phyloP scores from a whole-genome alignment of 1,139 yeast genomes.

The Wickerhamomyces sp. region DNA sequence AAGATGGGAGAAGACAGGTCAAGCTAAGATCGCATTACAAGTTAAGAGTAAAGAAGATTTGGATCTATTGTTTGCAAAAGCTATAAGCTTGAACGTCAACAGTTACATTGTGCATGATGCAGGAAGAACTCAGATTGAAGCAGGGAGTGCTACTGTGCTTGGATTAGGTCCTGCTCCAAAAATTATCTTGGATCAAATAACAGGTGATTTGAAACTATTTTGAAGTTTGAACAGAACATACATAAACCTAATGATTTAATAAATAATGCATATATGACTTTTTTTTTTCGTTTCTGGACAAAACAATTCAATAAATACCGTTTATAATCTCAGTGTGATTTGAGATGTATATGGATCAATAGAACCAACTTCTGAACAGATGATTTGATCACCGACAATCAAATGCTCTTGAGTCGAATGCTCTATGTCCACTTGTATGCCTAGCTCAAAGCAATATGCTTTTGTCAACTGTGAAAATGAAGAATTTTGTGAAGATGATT shows the following conservation, averaged over 20 bases:
- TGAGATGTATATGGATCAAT: conserved; percentile 35
- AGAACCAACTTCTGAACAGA: conserved; percentile 36
- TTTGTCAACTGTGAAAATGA: conserved; percentile 13
- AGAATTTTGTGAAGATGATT: conserved; percentile 5
- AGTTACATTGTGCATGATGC: conserved; percentile 88
- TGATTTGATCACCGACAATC: conserved; percentile 40
- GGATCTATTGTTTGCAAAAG: conserved; percentile 75
- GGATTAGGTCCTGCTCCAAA: conserved; percentile 99
- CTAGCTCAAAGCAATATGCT: conserved; percentile 44
- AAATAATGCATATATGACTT: no score
- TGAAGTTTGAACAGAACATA: no score
- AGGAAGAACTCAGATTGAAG: conserved; percentile 92
- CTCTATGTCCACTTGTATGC: conserved; percentile 41
- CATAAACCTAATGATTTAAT: background rate
- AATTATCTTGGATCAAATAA: conserved; percentile 69
- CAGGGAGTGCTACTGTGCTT: conserved; percentile 91
- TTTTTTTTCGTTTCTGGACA: no score
- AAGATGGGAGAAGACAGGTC: conserved; percentile 86
- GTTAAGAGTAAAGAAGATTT: conserved; percentile 71
- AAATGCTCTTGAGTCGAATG: conserved; percentile 9
- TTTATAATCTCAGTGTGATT: conserved; percentile 29
- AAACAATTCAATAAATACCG: no score
- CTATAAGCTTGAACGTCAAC: conserved; percentile 74
- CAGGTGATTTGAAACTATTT: conserved; percentile 73
- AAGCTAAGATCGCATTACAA: conserved; percentile 91